Base-by-base conservation (phyloP, 768 basidiomycete genomes). In the Lactarius deliciosus region DNA sequence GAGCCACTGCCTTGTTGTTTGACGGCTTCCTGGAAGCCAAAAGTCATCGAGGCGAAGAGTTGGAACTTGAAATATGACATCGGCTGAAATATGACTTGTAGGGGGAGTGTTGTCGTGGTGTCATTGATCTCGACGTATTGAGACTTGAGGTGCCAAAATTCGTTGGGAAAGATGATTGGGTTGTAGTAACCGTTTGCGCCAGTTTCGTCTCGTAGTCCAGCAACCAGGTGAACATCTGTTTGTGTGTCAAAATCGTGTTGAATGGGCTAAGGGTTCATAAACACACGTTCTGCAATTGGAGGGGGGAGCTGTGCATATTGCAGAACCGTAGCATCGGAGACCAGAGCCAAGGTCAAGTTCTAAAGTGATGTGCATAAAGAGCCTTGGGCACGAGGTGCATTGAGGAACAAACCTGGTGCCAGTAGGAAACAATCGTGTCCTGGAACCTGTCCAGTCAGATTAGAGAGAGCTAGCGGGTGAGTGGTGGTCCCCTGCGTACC, bases 151-250 rank as follows among this genome's bases (percentile, higher is more conserved):
- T 90, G 85, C 94, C 96, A 98, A 77, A 98, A 98, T 73, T 97
- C 94, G 74, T 98, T 98, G 16, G 93, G 86, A 77, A 90, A 98
- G 43, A 98, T 74, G 65, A 96, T 87, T 10, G 96, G 96, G 72
- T 87, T 90, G 82, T 96, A 94, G 69, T 82, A 85, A 3, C 86
- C 90, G 66, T 82, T 83, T 3, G 81, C 82, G 5, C 89, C 88
- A 28, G 85, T 85, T 43, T 83, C 77, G 68, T 92, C 90, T 43
- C 90, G 85, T 63, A 80, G 72, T 30, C 78, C 81, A 5, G 84
- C 81, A 45, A 89, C 79, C 47, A 94, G 74, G 61, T 86, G 78
- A 56, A 94, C 75, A 75, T 91, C 91, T 90, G 72, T 63, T 60
- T 38, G 11, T 30, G 63, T 10, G 36, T 43, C 72, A 73, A 25